phyloP scores from a whole-genome alignment of 1,284 basidiomycete genomes.

The Ustilago lituana region DNA sequence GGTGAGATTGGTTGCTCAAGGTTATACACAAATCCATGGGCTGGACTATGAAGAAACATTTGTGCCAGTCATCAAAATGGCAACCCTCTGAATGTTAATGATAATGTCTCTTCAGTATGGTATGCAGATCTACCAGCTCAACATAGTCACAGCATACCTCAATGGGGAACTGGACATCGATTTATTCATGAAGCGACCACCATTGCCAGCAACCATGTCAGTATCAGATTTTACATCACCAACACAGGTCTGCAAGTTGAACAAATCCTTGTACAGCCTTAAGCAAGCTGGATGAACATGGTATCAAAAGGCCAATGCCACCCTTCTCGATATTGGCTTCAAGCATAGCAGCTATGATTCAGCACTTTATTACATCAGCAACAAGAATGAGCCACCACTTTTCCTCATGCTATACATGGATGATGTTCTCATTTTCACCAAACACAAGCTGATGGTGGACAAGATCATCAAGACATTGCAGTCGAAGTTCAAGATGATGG shows the following conservation, averaged over 20 bases:
- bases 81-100: neutral
- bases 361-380: no score
- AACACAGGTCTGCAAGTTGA: neutral
- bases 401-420: neutral
- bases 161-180: neutral
- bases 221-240: no score
- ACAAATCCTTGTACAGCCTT: neutral
- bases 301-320: neutral
- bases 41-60: conserved; percentile 1
- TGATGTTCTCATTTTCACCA: neutral
- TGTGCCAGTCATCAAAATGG: neutral
- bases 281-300: conserved; percentile 1
- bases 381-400: neutral
- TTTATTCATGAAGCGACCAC: neutral
- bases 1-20: neutral
- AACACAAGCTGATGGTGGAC: neutral
- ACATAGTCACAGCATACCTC: neutral
- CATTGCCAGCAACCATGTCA: neutral
- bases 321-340: neutral
- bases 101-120: no score
- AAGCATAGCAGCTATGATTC: no score
- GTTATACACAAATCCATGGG: neutral
- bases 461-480: no score
- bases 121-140: neutral
- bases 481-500: no score